These are phyloP conservation scores for Yarrowia sp. DNA, from an alignment of 805 yeast genomes.

Conservation along the genomic window DNA sequence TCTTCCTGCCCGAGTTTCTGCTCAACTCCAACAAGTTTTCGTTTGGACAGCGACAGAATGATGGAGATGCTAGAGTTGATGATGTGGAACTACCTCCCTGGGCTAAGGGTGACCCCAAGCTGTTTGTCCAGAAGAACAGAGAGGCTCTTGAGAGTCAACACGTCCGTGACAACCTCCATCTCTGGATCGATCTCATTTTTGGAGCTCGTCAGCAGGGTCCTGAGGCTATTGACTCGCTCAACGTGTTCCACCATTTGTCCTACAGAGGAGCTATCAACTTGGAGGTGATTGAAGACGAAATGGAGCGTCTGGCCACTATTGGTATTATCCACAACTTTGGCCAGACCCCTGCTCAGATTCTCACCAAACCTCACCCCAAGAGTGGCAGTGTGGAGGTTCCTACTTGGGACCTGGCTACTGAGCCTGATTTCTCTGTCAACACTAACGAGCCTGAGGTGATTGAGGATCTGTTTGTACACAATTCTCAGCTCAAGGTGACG, in stretches of 20 bases:
- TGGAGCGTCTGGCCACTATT: conserved; percentile 70
- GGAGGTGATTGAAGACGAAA: conserved; percentile 68
- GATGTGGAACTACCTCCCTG: conserved; percentile 77
- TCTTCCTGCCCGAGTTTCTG: conserved; percentile 75
- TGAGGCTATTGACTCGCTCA: conserved; percentile 62
- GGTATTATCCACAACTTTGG: conserved; percentile 91
- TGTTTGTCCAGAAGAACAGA: conserved; percentile 71
- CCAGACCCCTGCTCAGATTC: conserved; percentile 78
- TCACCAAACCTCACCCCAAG: conserved; percentile 63
- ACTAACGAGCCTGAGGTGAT: conserved; percentile 13
- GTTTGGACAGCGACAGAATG: conserved; percentile 64
- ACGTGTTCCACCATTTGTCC: conserved; percentile 81
- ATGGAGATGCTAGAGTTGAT: conserved; percentile 48
- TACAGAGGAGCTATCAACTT: conserved; percentile 81
- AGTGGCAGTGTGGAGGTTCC: conserved; percentile 37
- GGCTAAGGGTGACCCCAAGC: conserved; percentile 75
- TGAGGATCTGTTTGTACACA: conserved; percentile 13
- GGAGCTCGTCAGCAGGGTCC: conserved; percentile 77
- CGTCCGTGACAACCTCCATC: conserved; percentile 70
- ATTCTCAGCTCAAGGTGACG: conserved; percentile 20
- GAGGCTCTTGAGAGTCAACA: conserved; percentile 81
- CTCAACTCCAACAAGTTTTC: conserved; percentile 62
- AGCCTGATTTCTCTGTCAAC: conserved; percentile 21
- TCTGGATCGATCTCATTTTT: conserved; percentile 84
- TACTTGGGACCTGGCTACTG: background rate